A percentile compares a stretch with the other conserved stretches of the same genome.
Evolutionary conservation across 129 eudicot genomes (phyloP).

Genomic region (Chrysanthemum seticuspe): DNA sequence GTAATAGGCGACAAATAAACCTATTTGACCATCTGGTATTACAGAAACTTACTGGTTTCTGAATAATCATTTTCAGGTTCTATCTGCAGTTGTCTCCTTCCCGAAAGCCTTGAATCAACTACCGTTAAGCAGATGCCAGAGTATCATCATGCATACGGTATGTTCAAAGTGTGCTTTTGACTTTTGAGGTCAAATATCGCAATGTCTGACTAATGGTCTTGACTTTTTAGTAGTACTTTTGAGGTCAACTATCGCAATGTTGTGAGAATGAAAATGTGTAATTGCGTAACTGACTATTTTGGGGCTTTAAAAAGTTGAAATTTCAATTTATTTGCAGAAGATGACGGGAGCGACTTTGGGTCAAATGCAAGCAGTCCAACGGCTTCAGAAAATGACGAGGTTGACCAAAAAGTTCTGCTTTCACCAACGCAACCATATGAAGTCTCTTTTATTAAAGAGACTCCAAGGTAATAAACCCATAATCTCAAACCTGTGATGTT

Average conservation of each 20-base stretch:
- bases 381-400: constrained; percentile 49
- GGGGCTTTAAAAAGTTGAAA: not conserved
- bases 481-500: not conserved
- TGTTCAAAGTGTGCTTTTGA: not conserved
- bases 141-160: constrained; percentile 70
- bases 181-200: constrained; percentile 14
- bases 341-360: constrained; percentile 45
- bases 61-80: constrained; percentile 51
- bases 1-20: too few species aligned
- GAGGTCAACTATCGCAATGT: constrained; percentile 5
- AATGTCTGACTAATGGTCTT: not conserved
- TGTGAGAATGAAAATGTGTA: not conserved
- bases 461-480: not conserved
- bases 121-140: constrained; percentile 69
- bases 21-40: not conserved
- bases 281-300: not conserved
- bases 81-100: constrained; percentile 74
- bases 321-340: constrained; percentile 35
- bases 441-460: constrained; percentile 59
- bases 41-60: constrained; percentile 12
- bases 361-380: constrained; percentile 36
- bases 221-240: not conserved
- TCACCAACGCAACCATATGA: constrained; percentile 47
- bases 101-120: constrained; percentile 81
- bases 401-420: constrained; percentile 48